Evolutionary conservation across 2,329 filamentous ascomycete genomes (phyloP).

Genomic region (Triangularia verruculosa): DNA sequence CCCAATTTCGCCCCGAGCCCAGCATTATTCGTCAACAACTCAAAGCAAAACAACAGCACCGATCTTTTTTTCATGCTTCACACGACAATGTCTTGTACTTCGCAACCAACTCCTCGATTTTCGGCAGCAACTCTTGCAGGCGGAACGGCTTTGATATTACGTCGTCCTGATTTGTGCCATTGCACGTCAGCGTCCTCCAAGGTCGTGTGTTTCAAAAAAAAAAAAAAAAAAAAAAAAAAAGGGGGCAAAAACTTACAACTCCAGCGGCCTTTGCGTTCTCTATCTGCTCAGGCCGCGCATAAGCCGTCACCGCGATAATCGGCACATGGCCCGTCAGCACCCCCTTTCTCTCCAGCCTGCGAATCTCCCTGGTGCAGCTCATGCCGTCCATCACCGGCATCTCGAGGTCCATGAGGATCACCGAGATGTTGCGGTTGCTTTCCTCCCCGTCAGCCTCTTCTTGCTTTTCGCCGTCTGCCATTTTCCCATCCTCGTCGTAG

Average conservation of each 20-base stretch:
- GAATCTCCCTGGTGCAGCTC: constrained; percentile 67
- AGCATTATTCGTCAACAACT: too few species aligned
- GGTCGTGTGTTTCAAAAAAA: neutral
- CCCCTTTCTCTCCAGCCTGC: constrained; percentile 62
- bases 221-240: neutral
- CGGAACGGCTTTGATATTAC: constrained; percentile 78
- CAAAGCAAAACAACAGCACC: neutral
- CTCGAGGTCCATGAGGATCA: constrained; percentile 78
- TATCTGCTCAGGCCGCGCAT: constrained; percentile 72
- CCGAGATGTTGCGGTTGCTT: constrained; percentile 51
- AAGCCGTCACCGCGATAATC: constrained; percentile 80
- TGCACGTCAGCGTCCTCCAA: constrained; percentile 20
- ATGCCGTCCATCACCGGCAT: constrained; percentile 82
- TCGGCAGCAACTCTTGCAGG: constrained; percentile 66
- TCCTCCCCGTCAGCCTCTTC: constrained; percentile 7
- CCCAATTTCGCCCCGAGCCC: neutral
- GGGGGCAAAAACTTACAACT: constrained; percentile 54
- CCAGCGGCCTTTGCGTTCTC: constrained; percentile 67
- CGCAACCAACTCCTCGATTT: constrained; percentile 56
- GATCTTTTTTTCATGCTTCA: neutral
- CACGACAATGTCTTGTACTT: constrained; percentile 16
- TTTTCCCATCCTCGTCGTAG: neutral
- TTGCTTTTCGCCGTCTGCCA: neutral
- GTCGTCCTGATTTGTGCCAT: constrained; percentile 52
- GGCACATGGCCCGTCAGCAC: constrained; percentile 65